Base-by-base conservation (phyloP, 2,329 filamentous ascomycete species). In the Dissoconium aciculare region DNA sequence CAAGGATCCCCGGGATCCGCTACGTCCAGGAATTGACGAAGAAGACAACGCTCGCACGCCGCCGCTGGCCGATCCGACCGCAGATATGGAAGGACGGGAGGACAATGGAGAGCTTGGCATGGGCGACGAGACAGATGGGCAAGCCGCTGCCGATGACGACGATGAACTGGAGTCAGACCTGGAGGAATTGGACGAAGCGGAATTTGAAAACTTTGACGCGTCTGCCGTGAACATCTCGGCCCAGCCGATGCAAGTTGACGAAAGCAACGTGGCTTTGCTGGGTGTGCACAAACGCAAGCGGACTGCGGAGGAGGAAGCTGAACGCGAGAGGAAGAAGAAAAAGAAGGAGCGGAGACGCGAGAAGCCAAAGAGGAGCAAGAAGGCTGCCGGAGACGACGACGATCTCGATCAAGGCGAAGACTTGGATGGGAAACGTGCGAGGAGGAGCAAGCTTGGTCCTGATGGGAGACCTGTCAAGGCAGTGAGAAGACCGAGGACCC, bases 211-310 rank as follows among this genome's bases (percentile, higher is more conserved):
- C 44, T 76, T 76, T 44, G 68, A 77, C 43, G 65, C 68, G 0
- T 62, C 62, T 34, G 67, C 70, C 31, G 63, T 76, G 24, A 64
- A 68, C 33, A 66, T 76, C 36, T 67, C 73, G 27, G 69, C 72
- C 40, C 65, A 68, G 34, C 66, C 68, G 3, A 59, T 65, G 25
- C 59, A 70, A 26, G 69, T 75, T 15, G 71, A 76, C 40, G 69
- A 73, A 38, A 66, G 66, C 38, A 74, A 71, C 34, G 56, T 76
- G 39, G 69, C 64, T 36, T 46, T 70, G 35, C 66, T 76, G 38
- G 68, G 72, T 34, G 66, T 71, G 32, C 66, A 73, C 54, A 74
- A 74, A 60, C 61, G 71, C 39, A 71, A 74, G 61, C 69, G 80
- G 34, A 76, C 66, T 21, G 69, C 66, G 30, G 69, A 67, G 39